phyloP scores from a whole-genome alignment of 1,284 basidiomycete species.

The Cutaneotrichosporon cyanovorans region DNA sequence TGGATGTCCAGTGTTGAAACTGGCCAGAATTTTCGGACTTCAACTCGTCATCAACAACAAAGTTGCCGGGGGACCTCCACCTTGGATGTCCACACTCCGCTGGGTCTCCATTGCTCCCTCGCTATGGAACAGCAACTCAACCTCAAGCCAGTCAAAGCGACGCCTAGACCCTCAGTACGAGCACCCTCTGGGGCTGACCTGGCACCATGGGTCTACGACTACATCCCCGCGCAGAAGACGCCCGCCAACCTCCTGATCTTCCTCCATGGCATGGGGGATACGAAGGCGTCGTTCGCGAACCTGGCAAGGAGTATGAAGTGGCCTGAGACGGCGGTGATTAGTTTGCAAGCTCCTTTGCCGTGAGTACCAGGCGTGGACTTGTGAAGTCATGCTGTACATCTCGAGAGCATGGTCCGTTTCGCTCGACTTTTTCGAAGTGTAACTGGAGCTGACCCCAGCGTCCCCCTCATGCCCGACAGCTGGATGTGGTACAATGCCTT shows the following conservation, averaged over 20 bases:
- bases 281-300: constrained; percentile 63
- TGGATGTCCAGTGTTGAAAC: no score
- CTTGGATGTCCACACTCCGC: no score
- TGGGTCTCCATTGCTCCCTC: no score
- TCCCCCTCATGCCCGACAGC: constrained; percentile 70
- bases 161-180: not conserved
- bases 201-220: constrained; percentile 36
- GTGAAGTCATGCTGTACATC: no score
- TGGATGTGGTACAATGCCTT: constrained; percentile 88
- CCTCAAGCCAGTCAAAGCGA: no score
- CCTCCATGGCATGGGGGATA: constrained; percentile 82
- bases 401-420: no score
- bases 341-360: constrained; percentile 70
- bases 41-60: no score
- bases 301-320: constrained; percentile 67
- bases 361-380: constrained; percentile 31
- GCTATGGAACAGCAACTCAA: no score
- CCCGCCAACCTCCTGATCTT: constrained; percentile 78
- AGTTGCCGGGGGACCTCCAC: no score
- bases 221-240: constrained; percentile 52
- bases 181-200: constrained; percentile 21
- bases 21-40: no score
- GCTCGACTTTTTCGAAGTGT: not conserved
- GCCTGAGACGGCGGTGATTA: constrained; percentile 76
- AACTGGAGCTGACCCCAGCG: constrained; percentile 47